Base-by-base conservation (phyloP, 352 stramenopile species). In the Globisporangium emineosum region DNA sequence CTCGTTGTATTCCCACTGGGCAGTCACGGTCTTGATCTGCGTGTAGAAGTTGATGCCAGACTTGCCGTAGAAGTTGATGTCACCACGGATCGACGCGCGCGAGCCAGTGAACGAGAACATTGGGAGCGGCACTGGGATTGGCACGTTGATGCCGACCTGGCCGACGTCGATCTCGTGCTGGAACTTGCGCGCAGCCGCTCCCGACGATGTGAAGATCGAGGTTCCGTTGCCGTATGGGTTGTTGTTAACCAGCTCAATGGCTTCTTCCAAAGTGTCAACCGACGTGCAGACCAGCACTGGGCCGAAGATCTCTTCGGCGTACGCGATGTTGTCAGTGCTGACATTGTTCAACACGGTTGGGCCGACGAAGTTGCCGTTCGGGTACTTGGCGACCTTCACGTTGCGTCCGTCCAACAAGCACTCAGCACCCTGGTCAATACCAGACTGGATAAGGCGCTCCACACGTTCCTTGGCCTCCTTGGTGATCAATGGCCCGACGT, bases 21-120 rank as follows among this genome's bases (percentile, higher is more conserved):
- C 91, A 15, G 96, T 99, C 60, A 99, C 91, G 29, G 97, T 99
- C 83, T 99, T 99, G 64, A 96, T 86, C 76, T 99, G 94, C 58
- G 97, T 99, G 79, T 98, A 99, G 67, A 99, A 99, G 70, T 98
- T 89, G 54, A 98, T 90, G 42, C 96, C 97, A 35, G 94, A 79
- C 70, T 98, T 97, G 71, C 94, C 94, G 74, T 98, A 99, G 77
- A 99, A 99, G 77, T 99, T 97, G 37, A 98, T 65, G 79, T 99
- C 97, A 7, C 97, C 97, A 29, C 87, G 80, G 74, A 99, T 98
- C 54, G 90, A 98, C 27, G 68, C 87, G 47, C 95, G 87, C 62
- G 87, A 98, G 30, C 97, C 97, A 12, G 97, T 99, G 85, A 99
- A 99, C 33, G 89, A 98, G 76, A 99, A 99, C 75, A 98, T 97